Percentiles rank a stretch among this genome's conserved stretches.
Conservation (phyloP, 371 early-diverging fungal genomes). For the Actinomucor elegans region DNA sequence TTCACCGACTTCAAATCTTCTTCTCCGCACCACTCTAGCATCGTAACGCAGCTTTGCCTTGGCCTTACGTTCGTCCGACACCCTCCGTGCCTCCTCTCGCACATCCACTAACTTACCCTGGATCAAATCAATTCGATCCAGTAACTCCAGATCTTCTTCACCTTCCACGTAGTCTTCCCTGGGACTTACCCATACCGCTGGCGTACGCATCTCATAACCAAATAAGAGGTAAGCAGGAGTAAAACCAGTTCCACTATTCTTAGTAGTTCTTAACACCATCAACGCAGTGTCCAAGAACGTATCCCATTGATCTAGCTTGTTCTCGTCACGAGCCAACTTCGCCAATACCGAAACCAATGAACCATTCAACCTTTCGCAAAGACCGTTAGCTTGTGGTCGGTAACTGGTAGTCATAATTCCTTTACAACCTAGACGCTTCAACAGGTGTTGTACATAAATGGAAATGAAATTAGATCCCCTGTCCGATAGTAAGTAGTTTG, state of each 20-base stretch:
- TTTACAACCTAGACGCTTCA: conserved; percentile 14
- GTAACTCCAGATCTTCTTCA: conserved; percentile 1
- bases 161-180: conserved; percentile 23
- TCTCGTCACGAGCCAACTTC: conserved; percentile 11
- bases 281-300: conserved; percentile 7
- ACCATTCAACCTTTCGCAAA: conserved; percentile 35
- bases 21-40: not conserved
- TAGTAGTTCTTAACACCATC: conserved; percentile 13
- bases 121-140: not conserved
- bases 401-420: conserved; percentile 24
- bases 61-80: not conserved
- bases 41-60: conserved; percentile 13
- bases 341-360: conserved; percentile 15
- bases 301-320: conserved; percentile 7
- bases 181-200: conserved; percentile 20
- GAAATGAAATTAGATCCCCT: conserved; percentile 28
- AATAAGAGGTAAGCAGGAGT: conserved; percentile 14
- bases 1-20: conserved; percentile 13
- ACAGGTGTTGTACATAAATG: conserved; percentile 1
- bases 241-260: conserved; percentile 6
- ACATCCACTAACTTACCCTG: not conserved
- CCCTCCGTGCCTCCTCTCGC: not conserved
- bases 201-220: conserved; percentile 22
- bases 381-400: conserved; percentile 32
- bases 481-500: conserved; percentile 19